Conservation (phyloP, 345 rosid species). For the Raphanus raphanistrum region DNA sequence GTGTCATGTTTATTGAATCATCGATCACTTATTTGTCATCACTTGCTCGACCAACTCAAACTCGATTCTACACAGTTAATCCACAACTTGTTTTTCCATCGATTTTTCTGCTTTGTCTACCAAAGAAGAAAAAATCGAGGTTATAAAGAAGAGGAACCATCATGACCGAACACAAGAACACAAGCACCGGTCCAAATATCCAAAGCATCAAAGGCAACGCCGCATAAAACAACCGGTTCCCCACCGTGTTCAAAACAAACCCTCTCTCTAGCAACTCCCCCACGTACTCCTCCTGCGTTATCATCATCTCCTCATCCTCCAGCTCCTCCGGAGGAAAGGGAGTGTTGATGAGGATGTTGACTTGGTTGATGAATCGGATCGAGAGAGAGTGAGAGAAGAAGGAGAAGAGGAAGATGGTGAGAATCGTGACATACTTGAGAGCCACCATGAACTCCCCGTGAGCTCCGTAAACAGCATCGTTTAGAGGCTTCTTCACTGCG, state of each 20-base stretch:
- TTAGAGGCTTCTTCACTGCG: conserved; percentile 76
- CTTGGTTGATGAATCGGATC: conserved; percentile 81
- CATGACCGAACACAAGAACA: conserved; percentile 55
- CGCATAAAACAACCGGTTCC: conserved; percentile 78
- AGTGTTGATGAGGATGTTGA: conserved; percentile 71
- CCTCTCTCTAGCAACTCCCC: conserved; percentile 69
- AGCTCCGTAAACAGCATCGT: conserved; percentile 71
- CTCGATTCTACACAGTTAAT: conserved; percentile 2
- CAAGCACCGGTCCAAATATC: conserved; percentile 90
- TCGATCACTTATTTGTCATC: background rate
- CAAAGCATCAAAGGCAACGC: conserved; percentile 79
- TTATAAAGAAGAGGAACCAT: conserved; percentile 77
- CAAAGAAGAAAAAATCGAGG: conserved; percentile 58
- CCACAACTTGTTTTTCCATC: conserved; percentile 7
- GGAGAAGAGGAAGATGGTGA: conserved; percentile 72
- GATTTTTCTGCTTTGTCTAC: conserved; percentile 25
- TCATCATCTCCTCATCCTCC: conserved; percentile 34
- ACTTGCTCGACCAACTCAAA: background rate
- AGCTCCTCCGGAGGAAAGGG: conserved; percentile 44
- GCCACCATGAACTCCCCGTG: conserved; percentile 88
- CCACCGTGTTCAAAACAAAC: conserved; percentile 62
- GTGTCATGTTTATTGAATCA: background rate
- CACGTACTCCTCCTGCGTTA: conserved; percentile 53
- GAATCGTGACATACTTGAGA: conserved; percentile 73
- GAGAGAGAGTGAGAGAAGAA: conserved; percentile 84